Evolutionary conservation across 441 rosid species (phyloP).

Genomic region (Macaranga tanarius): DNA sequence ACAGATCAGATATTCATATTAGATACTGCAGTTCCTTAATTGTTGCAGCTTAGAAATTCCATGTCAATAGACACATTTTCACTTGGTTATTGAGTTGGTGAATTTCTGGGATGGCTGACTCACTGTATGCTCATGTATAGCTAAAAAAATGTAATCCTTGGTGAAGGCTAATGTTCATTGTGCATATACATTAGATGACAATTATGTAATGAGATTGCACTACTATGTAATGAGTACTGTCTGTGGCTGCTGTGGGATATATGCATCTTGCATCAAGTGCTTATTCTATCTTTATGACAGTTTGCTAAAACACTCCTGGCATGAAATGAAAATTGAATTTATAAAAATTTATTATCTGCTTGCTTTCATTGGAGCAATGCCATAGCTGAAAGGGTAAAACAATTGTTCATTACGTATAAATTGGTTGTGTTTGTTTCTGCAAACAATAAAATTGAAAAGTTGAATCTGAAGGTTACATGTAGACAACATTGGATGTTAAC

Average conservation of each 20-base stretch:
- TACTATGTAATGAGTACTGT: background rate
- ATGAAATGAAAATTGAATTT: background rate
- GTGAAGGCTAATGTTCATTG: background rate
- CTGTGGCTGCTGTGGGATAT: background rate
- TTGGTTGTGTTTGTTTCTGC: too few species aligned
- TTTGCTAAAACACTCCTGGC: background rate
- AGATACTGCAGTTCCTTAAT: background rate
- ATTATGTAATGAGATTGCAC: background rate
- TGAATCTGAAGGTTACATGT: background rate
- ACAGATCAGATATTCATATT: background rate
- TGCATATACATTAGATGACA: slow-evolving; percentile 6
- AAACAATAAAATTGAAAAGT: background rate
- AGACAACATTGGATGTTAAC: background rate
- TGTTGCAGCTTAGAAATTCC: background rate
- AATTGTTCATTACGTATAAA: too few species aligned
- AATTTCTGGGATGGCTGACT: background rate
- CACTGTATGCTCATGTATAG: background rate
- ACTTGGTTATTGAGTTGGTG: background rate
- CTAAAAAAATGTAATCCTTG: background rate
- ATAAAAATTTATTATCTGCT: background rate
- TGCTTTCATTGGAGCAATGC: background rate
- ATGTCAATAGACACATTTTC: background rate
- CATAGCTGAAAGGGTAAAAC: background rate
- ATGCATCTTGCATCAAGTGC: background rate
- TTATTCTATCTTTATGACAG: background rate